Evolutionary conservation across 345 rosid species (phyloP).

Genomic region (Eucalyptus coolabah): DNA sequence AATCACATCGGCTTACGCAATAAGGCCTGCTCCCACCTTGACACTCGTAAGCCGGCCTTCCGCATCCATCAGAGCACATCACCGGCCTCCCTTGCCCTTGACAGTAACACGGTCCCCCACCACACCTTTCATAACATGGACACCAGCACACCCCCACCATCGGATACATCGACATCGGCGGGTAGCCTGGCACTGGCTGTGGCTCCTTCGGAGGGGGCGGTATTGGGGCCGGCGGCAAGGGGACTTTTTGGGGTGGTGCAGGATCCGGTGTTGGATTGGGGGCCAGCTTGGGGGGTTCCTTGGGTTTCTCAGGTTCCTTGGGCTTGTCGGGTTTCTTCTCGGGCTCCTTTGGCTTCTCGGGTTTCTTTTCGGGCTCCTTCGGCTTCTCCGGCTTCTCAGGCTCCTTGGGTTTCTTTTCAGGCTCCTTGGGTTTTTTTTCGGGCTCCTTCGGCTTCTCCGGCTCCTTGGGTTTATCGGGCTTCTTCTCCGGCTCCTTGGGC

Average conservation of each 20-base stretch:
- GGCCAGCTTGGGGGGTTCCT: not conserved
- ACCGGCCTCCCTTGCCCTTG: not conserved
- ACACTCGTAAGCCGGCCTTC: constrained; percentile 43
- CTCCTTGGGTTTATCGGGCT: not conserved
- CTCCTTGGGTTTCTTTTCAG: not conserved
- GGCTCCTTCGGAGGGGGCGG: accelerated
- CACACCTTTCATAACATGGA: not conserved
- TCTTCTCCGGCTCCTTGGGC: not conserved
- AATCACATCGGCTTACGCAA: constrained; percentile 18
- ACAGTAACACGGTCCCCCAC: not conserved
- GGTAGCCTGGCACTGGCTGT: not conserved
- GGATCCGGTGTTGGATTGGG: too few relatives aligned
- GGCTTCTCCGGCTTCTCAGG: not conserved
- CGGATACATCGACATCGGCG: not conserved
- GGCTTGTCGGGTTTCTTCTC: not conserved
- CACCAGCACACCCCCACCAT: not conserved
- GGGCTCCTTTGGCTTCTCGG: not conserved
- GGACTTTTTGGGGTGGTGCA: too few relatives aligned
- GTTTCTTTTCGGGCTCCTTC: not conserved
- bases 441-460: constrained; percentile 1
- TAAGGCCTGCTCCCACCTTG: constrained; percentile 21
- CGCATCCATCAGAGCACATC: constrained; percentile 1
- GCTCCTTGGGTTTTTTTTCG: not conserved
- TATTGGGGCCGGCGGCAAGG: not conserved
- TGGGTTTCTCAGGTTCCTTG: not conserved